Evolutionary conservation across 2,329 filamentous ascomycete species (phyloP), one percentile per base, ranked within the genome.

Genomic region (Aspergillus sp.): DNA sequence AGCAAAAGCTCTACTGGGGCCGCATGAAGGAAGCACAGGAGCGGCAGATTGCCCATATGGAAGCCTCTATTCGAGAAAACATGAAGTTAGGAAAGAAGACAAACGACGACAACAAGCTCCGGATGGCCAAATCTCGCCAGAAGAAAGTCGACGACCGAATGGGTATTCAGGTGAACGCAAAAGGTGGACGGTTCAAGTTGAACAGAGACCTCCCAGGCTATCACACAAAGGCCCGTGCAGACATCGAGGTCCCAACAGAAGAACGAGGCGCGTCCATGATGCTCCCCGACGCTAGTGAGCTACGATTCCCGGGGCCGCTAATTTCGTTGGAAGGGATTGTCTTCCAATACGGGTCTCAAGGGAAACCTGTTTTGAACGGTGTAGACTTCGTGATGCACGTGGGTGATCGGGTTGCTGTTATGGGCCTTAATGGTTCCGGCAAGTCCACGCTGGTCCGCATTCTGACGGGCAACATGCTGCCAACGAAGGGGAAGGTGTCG

Each of bases 1-100:
- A 61, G 34, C 81, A 83, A 50, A 83, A 81, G 43, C 71, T 80
- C 7, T 80, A 85, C 63, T 73, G 89, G 54, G 77, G 73, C 10
- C 82, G 82, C 54, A 86, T 93, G 83, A 86, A 86, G 58, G 86
- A 88, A 26, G 86, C 87, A 0, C 83, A 91, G 60, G 86, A 93
- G 46, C 83, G 81, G 60, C 86, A 94, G 62, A 84, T 82, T 46
- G 81, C 85, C 3, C 86, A 93, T 57, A 86, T 94, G 51, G 83
- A 91, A 65, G 80, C 86, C 56, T 86, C 82, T 0, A 88, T 94
- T 43, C 75, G 78, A 19, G 79, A 83, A 49, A 91, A 86, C 54
- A 78, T 88, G 58, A 84, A 83, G 53, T 79, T 83, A 19, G 88
- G 86, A 5, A 86, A 83, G 62, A 81, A 82, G 42, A 84, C 83